Evolutionary conservation across 306 rosid species (phyloP).

Genomic region (Clitoria ternatea): DNA sequence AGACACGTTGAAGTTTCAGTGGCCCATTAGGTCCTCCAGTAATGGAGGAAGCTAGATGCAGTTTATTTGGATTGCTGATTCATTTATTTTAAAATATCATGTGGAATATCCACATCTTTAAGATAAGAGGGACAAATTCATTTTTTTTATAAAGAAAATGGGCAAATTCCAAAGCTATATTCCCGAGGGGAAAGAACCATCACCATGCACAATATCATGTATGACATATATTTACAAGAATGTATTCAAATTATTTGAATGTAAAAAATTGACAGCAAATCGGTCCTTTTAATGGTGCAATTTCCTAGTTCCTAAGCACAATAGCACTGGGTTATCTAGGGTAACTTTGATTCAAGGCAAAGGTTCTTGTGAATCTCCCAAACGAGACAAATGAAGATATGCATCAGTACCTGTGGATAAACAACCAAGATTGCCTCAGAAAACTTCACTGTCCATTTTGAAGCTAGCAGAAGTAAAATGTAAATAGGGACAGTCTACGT

Average conservation of each 20-base stretch:
- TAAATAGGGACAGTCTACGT: neutral
- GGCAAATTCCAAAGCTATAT: neutral
- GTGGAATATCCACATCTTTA: neutral
- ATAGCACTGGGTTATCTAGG: neutral
- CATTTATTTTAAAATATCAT: neutral
- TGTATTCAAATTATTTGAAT: conserved; percentile 27
- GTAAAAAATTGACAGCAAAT: conserved; percentile 25
- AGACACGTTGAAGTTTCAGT: neutral
- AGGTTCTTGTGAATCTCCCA: conserved; percentile 93
- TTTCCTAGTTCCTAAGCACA: neutral
- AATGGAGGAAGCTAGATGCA: neutral
- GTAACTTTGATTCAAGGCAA: conserved; percentile 45
- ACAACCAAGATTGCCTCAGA: neutral
- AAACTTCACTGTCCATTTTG: neutral
- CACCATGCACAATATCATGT: neutral
- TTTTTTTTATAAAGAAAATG: neutral
- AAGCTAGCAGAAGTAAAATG: neutral
- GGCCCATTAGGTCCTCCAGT: neutral
- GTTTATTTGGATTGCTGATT: neutral
- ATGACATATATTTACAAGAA: conserved; percentile 8
- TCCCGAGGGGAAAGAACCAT: neutral
- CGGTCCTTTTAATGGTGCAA: neutral
- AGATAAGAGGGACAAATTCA: neutral
- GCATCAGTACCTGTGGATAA: conserved; percentile 79
- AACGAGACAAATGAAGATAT: conserved; percentile 84